Conservation (phyloP, 495 filamentous ascomycete species). For the Gamarada debralockiae region DNA sequence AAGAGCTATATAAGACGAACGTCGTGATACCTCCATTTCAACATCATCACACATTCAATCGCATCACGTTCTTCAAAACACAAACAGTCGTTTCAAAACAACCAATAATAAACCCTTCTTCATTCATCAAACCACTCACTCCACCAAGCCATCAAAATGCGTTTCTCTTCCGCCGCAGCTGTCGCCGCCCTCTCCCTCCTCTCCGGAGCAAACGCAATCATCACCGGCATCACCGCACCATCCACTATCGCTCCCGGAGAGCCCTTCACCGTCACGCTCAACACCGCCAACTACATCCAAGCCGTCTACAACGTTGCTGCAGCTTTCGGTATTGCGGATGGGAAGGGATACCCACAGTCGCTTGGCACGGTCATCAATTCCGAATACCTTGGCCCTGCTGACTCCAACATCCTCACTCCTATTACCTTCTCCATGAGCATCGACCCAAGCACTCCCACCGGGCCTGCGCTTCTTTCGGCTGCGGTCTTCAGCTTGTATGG, state of each 20-base stretch:
- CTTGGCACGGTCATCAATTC: slow-evolving; percentile 12
- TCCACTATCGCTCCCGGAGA: slow-evolving; percentile 5
- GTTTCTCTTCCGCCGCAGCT: background rate
- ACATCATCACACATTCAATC: too few species aligned
- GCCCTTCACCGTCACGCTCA: slow-evolving; percentile 11
- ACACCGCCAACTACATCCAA: slow-evolving; percentile 16
- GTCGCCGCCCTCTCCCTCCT: slow-evolving; percentile 1
- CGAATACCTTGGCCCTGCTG: slow-evolving; percentile 8
- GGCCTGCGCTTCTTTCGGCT: background rate
- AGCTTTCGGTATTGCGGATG: slow-evolving; percentile 11
- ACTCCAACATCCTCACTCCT: slow-evolving; percentile 7
- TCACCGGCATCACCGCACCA: slow-evolving; percentile 12
- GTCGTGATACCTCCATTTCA: too few species aligned
- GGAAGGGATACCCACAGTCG: slow-evolving; percentile 4
- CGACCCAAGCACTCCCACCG: background rate
- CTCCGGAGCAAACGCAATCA: slow-evolving; percentile 6
- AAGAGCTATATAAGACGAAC: too few species aligned
- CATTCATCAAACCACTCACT: background rate
- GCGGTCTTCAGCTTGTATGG: slow-evolving; percentile 15
- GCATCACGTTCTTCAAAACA: too few species aligned
- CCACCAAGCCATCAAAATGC: slow-evolving; percentile 7
- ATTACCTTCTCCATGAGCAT: slow-evolving; percentile 9
- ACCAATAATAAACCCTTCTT: background rate
- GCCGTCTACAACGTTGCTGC: slow-evolving; percentile 17
- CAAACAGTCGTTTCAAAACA: too few species aligned